These are phyloP conservation scores for Arthroderma sp. DNA, from an alignment of 2,329 filamentous ascomycete species.

Conservation along the genomic window DNA sequence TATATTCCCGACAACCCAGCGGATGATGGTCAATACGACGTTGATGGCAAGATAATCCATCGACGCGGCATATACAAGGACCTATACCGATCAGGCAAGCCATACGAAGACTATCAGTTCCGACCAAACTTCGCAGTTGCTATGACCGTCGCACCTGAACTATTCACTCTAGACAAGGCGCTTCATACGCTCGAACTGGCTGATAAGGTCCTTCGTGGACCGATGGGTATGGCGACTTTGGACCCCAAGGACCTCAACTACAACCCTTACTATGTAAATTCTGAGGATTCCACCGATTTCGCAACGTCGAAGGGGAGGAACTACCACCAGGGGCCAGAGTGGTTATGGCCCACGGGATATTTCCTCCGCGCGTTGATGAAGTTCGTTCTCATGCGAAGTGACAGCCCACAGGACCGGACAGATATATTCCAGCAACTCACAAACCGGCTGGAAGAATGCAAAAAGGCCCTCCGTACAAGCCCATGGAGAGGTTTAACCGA, in stretches of 20 bases:
- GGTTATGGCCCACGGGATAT: slow-evolving; percentile 95
- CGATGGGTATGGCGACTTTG: slow-evolving; percentile 88
- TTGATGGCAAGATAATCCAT: slow-evolving; percentile 70
- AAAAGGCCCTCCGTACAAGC: slow-evolving; percentile 66
- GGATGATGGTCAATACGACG: slow-evolving; percentile 65
- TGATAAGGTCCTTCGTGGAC: slow-evolving; percentile 68
- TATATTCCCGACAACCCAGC: slow-evolving; percentile 60
- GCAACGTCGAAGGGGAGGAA: slow-evolving; percentile 87
- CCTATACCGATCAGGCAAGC: slow-evolving; percentile 82
- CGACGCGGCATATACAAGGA: slow-evolving; percentile 97
- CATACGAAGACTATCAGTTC: slow-evolving; percentile 95
- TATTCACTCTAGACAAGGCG: slow-evolving; percentile 71
- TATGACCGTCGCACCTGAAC: slow-evolving; percentile 81
- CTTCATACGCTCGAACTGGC: slow-evolving; percentile 67
- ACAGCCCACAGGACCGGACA: slow-evolving; percentile 49
- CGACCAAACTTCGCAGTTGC: slow-evolving; percentile 89
- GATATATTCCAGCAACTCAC: slow-evolving; percentile 96
- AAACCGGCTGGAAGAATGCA: slow-evolving; percentile 66
- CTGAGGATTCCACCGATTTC: slow-evolving; percentile 84
- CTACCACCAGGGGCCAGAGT: slow-evolving; percentile 96
- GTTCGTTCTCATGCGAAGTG: slow-evolving; percentile 69
- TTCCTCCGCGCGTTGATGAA: slow-evolving; percentile 84
- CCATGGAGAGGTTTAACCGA: slow-evolving; percentile 87
- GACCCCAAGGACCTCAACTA: slow-evolving; percentile 91
- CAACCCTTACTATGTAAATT: slow-evolving; percentile 86